Base-by-base conservation (phyloP, 768 basidiomycete species). In the Leccinellum rugosiceps region DNA sequence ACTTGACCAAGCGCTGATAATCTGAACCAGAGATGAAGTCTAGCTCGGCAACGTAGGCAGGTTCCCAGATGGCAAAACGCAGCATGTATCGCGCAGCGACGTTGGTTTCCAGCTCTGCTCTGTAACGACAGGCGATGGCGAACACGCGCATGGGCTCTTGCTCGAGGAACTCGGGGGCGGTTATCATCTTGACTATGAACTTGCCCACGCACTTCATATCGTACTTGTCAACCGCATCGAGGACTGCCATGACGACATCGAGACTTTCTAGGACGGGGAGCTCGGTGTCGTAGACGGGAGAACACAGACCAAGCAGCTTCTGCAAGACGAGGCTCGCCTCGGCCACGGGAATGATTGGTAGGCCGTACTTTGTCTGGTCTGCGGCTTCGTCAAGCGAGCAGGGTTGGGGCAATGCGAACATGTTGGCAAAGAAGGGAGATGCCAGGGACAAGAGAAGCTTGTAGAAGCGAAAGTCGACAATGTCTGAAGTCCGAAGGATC, bases 391-490 rank as follows among this genome's bases (percentile, higher is more conserved):
- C 72, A 9, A 66, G 59, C 10, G 68, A 54, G 21, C 52, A 47
- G 1, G 83, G 76, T 41, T 75, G 74, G 25, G 84, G 84, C 26
- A 85, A 67, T 8, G 77, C 74, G 60, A 86, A 80, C 74, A 84
- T 80, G 59, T 77, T 75, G 49, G 74, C 73, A 60, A 87, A 86
- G 66, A 87, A 79, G 5, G 80, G 75, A 10, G 86, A 87, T 1
- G 83, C 79, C 15, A 83, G 64, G 17, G 80, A 76, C 11, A 87
- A 73, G 54, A 86, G 71, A 41, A 78, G 61, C 61, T 81, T 82
- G 75, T 81, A 81, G 54, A 82, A 78, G 57, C 76, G 76, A 69
- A 85, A 85, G 57, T 76, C 71, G 60, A 77, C 74, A 21, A 70
- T 60, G 63, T 86, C 84, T 50, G 79, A 81, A 9, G 83, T 80